Percentiles rank a stretch among this genome's conserved stretches.
These are phyloP conservation scores for Rhododendron williamsianum DNA, from an alignment of 148 eudicot genomes.

Conservation along the genomic window DNA sequence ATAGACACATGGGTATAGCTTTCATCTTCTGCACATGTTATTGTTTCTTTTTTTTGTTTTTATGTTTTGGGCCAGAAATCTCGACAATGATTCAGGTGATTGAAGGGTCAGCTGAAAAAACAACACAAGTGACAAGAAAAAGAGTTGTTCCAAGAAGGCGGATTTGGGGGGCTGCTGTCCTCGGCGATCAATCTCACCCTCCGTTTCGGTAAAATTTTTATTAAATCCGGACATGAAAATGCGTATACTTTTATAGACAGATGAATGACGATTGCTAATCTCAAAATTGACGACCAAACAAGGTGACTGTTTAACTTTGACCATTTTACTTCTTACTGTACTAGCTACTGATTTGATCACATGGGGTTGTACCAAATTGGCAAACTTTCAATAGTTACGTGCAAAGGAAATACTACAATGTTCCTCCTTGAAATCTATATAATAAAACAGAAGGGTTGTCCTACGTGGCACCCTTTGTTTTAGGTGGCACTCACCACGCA, in stretches of 20 bases:
- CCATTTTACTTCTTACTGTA: too few species aligned
- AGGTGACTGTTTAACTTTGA: too few species aligned
- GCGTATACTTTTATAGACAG: not conserved
- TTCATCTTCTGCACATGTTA: not conserved
- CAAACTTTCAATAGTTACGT: not conserved
- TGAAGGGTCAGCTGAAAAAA: not conserved
- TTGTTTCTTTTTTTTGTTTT: not conserved
- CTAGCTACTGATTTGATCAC: too few species aligned
- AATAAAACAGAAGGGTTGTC: too few species aligned
- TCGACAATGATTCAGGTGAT: conserved; percentile 2
- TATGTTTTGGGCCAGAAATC: not conserved
- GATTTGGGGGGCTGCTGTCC: too few species aligned
- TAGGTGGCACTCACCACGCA: too few species aligned
- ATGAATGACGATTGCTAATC: not conserved
- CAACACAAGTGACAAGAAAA: not conserved
- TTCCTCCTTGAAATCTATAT: not conserved
- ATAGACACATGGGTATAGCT: too few species aligned
- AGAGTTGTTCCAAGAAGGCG: not conserved
- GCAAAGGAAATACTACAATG: too few species aligned
- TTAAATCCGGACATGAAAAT: not conserved
- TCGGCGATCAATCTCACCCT: too few species aligned
- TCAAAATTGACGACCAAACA: too few species aligned
- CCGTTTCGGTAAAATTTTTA: too few species aligned
- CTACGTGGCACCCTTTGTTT: too few species aligned
- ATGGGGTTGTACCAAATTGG: not conserved